Evolutionary conservation across 129 eudicot species (phyloP), one percentile per base, ranked within the genome.

Genomic region (Chrysanthemum makinoi): DNA sequence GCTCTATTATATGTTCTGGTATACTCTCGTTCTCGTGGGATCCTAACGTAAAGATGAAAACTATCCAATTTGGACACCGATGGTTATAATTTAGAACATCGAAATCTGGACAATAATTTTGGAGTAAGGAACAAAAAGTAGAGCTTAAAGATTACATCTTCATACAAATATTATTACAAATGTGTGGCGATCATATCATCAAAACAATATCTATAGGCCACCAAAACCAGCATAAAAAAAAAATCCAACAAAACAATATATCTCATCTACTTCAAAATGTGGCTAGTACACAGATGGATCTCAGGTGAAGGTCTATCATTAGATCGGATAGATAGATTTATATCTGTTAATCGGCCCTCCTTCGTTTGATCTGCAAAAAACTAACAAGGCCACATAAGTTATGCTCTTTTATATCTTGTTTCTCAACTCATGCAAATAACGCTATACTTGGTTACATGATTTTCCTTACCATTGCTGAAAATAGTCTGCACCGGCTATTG

Each of bases 401-500:
- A n/a, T n/a, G n/a, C n/a, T n/a, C n/a, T n/a, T n/a, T n/a, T n/a
- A n/a, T n/a, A n/a, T n/a, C n/a, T n/a, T n/a, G n/a, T n/a, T n/a
- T n/a, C n/a, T n/a, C 43, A 39, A 39, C 10, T 39, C 46, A 35
- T 39, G 46, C 46, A 39, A 39, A 5, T 39, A 39, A 39, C 1
- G 5, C 46, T 39, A 39, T 39, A 33, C 39, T 0, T 33, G 43
- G 46, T 14, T 61, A 14, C 48, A 7, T 10, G 6, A 13, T 14
- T 62, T 15, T 62, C 76, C 82, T 10, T 84, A 77, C 81, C 77
- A n/a, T n/a, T n/a, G n/a, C n/a, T n/a, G n/a, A n/a, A n/a, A n/a
- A n/a, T n/a, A n/a, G n/a, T 89, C 79, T 44, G 86, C n/a, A n/a
- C n/a, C 66, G 66, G 52, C 47, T 57, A 87, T 59, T 80, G 71